Base-by-base conservation (phyloP, 768 basidiomycete species). In the Suillus bovinus region DNA sequence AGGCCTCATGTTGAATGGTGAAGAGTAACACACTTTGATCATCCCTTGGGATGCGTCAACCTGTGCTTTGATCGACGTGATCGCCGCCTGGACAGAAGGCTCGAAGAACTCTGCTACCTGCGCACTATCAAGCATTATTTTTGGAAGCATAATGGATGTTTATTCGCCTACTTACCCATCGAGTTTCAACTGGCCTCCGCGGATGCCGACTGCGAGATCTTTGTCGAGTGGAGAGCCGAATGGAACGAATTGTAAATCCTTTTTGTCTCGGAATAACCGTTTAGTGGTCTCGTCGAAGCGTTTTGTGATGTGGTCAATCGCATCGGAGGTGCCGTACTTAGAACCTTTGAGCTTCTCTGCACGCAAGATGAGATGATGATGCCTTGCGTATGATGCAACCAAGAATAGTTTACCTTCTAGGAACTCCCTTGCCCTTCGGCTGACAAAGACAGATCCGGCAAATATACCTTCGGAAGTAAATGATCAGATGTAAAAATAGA, bases 241-340 rank as follows among this genome's bases (percentile, higher is more conserved):
- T 0, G 81, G 84, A 36, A 93, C 83, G 67, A 88, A 92, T 71
- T 91, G 89, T 20, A 84, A 66, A 14, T 89, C 87, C 50, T 81
- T 83, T 67, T 80, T 80, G 63, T 90, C 87, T 4, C 89, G 83
- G 72, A 93, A 93, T 0, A 91, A 74, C 33, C 90, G 84, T 70
- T 93, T 93, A 5, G 90, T 93, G 0, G 90, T 91, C 72, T 93
- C 90, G 61, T 93, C 90, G 71, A 93, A 93, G 17, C 86, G 82
- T 65, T 86, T 86, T 5, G 90, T 88, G 68, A 93, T 90, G 67
- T 93, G 90, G 58, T 92, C 90, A 9, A 93, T 77, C 4, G 88
- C 79, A 69, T 89, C 90, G 2, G 83, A 71, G 2, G 85, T 83
- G 53, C 90, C 89, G 65, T 92, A 93, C 76, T 82, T 88, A 22